Evolutionary conservation across 2,329 filamentous ascomycete species (phyloP).

Genomic region (Sphaceloma murrayae): DNA sequence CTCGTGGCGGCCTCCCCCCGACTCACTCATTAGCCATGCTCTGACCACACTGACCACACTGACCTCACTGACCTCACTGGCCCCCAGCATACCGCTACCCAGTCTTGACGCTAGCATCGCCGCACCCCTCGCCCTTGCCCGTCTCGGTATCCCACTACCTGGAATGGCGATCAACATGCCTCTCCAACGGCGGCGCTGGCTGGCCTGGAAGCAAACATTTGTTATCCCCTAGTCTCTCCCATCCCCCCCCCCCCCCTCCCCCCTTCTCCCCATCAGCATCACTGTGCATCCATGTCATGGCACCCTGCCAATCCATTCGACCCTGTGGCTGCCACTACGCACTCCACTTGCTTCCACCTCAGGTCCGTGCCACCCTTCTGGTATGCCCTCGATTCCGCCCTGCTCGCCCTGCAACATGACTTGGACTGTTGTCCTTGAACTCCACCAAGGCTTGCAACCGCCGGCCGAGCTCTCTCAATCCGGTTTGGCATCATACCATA

Average conservation of each 20-base stretch:
- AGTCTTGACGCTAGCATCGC: conserved; percentile 9
- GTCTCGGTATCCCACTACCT: conserved; percentile 7
- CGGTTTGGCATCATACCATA: conserved; percentile 9
- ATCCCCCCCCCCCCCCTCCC: neutral
- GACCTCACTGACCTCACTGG: too few species aligned
- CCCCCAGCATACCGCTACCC: too few species aligned
- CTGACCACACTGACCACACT: conserved; percentile 11
- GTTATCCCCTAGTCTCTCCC: neutral
- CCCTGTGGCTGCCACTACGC: conserved; percentile 4
- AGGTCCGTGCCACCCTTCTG: conserved; percentile 6
- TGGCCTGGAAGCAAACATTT: conserved; percentile 4
- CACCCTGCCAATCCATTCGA: neutral
- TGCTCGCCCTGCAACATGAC: conserved; percentile 5
- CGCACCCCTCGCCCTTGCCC: conserved; percentile 2
- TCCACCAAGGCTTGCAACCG: conserved; percentile 7
- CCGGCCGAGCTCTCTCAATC: conserved; percentile 3
- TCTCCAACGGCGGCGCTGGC: neutral
- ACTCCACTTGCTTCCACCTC: neutral
- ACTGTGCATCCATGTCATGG: conserved; percentile 4
- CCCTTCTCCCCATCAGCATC: neutral
- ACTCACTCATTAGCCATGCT: neutral
- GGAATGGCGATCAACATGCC: conserved; percentile 14
- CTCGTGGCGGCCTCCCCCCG: neutral
- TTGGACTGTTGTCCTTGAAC: neutral
- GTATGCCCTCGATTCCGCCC: too few species aligned